Evolutionary conservation across 2,329 filamentous ascomycete species (phyloP).

Genomic region (Scedosporium apiospermum): DNA sequence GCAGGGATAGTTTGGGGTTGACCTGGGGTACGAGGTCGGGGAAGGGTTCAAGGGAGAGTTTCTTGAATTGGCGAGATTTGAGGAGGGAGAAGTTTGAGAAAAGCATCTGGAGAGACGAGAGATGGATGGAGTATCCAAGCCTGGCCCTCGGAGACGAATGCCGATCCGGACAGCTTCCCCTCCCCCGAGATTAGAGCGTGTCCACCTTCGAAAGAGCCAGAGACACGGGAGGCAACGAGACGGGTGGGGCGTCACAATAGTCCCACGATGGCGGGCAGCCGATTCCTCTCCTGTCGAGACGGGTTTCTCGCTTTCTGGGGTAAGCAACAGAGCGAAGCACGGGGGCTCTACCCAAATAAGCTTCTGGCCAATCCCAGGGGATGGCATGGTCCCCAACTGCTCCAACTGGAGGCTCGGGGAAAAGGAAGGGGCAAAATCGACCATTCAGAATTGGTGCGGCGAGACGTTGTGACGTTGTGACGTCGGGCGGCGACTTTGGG

Average conservation of each 20-base stretch:
- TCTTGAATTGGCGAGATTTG: background rate
- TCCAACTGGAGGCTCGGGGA: background rate
- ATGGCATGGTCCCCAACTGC: background rate
- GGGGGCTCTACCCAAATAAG: background rate
- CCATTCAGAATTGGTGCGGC: background rate
- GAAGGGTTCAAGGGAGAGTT: background rate
- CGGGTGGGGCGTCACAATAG: background rate
- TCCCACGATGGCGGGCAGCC: background rate
- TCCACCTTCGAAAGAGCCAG: background rate
- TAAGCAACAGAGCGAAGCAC: background rate
- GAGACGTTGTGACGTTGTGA: background rate
- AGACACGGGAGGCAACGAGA: background rate
- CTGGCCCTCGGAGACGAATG: background rate
- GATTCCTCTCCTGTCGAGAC: background rate
- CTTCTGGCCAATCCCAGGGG: background rate
- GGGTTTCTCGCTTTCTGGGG: background rate
- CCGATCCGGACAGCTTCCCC: conserved; percentile 4
- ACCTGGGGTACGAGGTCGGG: background rate
- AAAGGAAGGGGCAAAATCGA: background rate
- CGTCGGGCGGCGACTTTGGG: too few species aligned
- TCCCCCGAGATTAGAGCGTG: conserved; percentile 3
- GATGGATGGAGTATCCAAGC: background rate
- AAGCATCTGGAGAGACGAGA: background rate
- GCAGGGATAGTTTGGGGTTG: background rate
- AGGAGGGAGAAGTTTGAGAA: background rate